Base-by-base conservation (phyloP, 1,139 yeast species). In the Pichia sp. region DNA sequence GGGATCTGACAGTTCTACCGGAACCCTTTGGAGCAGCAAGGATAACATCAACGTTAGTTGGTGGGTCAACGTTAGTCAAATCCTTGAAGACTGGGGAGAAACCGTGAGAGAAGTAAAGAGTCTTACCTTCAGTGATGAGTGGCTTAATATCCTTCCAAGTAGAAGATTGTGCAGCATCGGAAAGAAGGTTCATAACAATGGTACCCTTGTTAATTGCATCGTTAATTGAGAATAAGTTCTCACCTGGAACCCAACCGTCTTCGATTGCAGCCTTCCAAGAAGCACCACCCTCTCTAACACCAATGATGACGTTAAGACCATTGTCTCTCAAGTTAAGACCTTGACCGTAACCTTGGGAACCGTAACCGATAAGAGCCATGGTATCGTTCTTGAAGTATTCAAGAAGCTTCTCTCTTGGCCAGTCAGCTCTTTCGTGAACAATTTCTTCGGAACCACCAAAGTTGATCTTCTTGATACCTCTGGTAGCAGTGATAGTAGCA, bases 21-120 rank as follows among this genome's bases (percentile, higher is more conserved):
- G 97, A 88, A 66, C 98, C 98, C 84, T 91, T 91, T 72, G 98
- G 98, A 67, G 98, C 98, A 60, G 91, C 98, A 62, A 91, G 77
- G 70, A 91, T 91, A 56, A 88, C 97, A 63, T 91, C 98, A 57
- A 91, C 77, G 69, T 88, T 84, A 54, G 72, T 68, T 71, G 98
- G 98, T 57, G 96, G 83, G 59, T 78, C 96, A 58, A 91, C 98
- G 61, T 87, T 73, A 65, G 98, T 91, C 71, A 91, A 79, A 56
- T 86, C 88, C 74, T 87, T 86, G 91, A 91, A 91, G 46, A 91
- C 97, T 61, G 97, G 97, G 41, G 97, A 88, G 84, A 91, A 91
- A 62, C 98, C 98, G 73, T 91, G 98, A 52, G 98, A 83, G 74
- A 91, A 91, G 85, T 91, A 91, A 60, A 91, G 76, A 52, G 98